These are phyloP conservation scores for Groenewaldozyma tartarivorans DNA, from an alignment of 805 yeast species.

Conservation along the genomic window DNA sequence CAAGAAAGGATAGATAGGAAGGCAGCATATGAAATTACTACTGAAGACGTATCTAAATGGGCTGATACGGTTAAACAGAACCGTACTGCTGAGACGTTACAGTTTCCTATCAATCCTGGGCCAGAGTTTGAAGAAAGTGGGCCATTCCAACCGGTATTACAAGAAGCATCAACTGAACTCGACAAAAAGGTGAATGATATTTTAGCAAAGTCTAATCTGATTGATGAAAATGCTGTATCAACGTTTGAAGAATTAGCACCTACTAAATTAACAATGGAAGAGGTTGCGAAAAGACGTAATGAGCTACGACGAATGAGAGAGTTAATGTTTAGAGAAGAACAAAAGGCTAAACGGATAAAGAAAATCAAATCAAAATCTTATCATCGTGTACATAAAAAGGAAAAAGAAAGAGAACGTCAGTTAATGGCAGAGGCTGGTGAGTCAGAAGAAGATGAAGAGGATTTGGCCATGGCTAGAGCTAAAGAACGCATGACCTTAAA, in stretches of 20 bases:
- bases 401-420: constrained; percentile 58
- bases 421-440: constrained; percentile 50
- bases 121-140: constrained; percentile 39
- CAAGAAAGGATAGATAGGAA: constrained; percentile 77
- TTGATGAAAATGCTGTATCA: constrained; percentile 67
- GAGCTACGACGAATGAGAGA: constrained; percentile 91
- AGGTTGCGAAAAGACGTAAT: constrained; percentile 61
- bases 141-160: constrained; percentile 42
- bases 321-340: constrained; percentile 91
- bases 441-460: constrained; percentile 43
- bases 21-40: constrained; percentile 86
- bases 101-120: constrained; percentile 56
- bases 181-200: constrained; percentile 57
- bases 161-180: constrained; percentile 38
- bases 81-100: constrained; percentile 74
- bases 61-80: constrained; percentile 69
- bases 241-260: constrained; percentile 80
- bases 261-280: constrained; percentile 73
- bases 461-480: constrained; percentile 68
- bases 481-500: constrained; percentile 86
- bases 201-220: constrained; percentile 54
- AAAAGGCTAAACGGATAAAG: constrained; percentile 81
- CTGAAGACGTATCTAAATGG: constrained; percentile 83
- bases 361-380: constrained; percentile 90
- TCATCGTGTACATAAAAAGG: constrained; percentile 79